These are phyloP conservation scores for Tolypocladium amazonense DNA, from an alignment of 2,329 filamentous ascomycete genomes.

Conservation along the genomic window DNA sequence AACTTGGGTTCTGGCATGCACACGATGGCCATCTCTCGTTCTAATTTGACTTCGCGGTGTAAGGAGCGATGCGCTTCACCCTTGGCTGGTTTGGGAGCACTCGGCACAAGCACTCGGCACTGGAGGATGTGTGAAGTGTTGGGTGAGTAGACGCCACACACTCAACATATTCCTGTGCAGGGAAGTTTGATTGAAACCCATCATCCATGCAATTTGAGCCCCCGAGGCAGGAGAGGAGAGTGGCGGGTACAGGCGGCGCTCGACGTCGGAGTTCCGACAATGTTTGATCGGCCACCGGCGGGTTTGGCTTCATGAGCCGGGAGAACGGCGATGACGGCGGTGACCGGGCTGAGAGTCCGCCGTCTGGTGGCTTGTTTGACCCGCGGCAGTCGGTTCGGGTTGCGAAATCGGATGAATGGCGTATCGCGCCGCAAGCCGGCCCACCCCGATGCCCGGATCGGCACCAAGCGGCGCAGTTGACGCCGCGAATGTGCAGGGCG, in stretches of 20 bases:
- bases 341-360: background rate
- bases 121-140: background rate
- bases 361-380: background rate
- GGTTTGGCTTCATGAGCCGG: background rate
- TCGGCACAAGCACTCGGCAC: background rate
- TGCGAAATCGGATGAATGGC: background rate
- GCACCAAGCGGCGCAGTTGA: background rate
- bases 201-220: background rate
- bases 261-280: slow-evolving; percentile 1
- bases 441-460: background rate
- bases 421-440: background rate
- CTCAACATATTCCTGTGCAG: background rate
- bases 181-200: background rate
- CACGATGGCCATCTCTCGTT: no score
- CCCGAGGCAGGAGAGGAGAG: background rate
- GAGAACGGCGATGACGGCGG: background rate
- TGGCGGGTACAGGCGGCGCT: background rate
- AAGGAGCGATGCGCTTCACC: background rate
- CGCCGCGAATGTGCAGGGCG: background rate
- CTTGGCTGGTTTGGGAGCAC: background rate
- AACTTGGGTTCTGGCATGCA: no score
- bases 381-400: background rate
- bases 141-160: background rate
- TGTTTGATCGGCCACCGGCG: slow-evolving; percentile 1
- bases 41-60: no score